Evolutionary conservation across 805 yeast genomes (phyloP).

Genomic region (Pichia sporocuriosa): DNA sequence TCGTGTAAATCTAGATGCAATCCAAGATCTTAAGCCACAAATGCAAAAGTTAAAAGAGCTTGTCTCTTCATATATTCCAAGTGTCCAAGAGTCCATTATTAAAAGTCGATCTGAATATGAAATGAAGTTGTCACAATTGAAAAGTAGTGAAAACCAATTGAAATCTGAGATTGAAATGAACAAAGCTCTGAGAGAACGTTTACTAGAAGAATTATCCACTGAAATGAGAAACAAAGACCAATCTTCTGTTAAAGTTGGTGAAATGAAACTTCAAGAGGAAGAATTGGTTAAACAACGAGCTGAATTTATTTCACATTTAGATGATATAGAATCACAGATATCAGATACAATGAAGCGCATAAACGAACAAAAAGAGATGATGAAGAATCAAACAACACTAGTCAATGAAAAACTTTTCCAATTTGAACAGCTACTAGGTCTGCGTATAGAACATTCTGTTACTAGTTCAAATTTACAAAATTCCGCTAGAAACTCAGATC

Average conservation of each 20-base stretch:
- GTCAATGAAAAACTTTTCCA: constrained; percentile 38
- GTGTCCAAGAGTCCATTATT: constrained; percentile 14
- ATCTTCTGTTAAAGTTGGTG: constrained; percentile 36
- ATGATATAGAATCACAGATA: constrained; percentile 23
- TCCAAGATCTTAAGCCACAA: constrained; percentile 20
- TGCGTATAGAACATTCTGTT: constrained; percentile 34
- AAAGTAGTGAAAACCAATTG: constrained; percentile 19
- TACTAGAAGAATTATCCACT: constrained; percentile 18
- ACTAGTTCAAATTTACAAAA: not conserved
- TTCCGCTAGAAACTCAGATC: too few species aligned
- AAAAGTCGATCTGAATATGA: constrained; percentile 21
- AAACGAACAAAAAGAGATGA: constrained; percentile 24
- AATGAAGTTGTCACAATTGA: constrained; percentile 15
- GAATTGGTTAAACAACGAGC: constrained; percentile 25
- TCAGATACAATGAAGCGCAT: constrained; percentile 19
- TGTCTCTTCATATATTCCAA: constrained; percentile 17
- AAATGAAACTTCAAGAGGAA: constrained; percentile 32
- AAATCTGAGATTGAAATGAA: constrained; percentile 16
- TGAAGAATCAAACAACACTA: constrained; percentile 32
- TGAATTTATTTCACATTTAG: constrained; percentile 25
- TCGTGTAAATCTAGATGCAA: constrained; percentile 16
- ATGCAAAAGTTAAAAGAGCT: constrained; percentile 18
- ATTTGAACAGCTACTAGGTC: constrained; percentile 41
- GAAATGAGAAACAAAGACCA: constrained; percentile 20
- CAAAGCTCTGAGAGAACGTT: constrained; percentile 18